Conservation (phyloP, 2,329 filamentous ascomycete genomes). For the Penicillium paneum region DNA sequence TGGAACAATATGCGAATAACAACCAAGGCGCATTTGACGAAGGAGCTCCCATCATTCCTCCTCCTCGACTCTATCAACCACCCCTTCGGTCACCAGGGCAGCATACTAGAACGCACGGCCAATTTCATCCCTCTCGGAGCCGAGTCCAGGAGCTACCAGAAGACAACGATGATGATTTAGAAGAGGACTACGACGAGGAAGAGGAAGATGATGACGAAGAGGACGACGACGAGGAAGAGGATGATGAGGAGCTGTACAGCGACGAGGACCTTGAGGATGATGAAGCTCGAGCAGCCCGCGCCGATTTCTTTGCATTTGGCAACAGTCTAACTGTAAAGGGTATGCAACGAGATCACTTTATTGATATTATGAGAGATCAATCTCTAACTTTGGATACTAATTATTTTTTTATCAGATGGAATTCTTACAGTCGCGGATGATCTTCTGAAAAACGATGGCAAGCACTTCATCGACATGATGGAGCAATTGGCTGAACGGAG, state of each 20-base stretch:
- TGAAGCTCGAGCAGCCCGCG: conserved; percentile 60
- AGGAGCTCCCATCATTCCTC: conserved; percentile 65
- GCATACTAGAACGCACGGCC: conserved; percentile 53
- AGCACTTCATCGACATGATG: conserved; percentile 99
- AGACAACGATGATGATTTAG: conserved; percentile 54
- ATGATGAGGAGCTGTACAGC: conserved; percentile 66
- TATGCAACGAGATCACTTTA: conserved; percentile 35
- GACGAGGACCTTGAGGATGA: conserved; percentile 62
- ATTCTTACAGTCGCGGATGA: conserved; percentile 99
- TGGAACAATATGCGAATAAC: conserved; percentile 94
- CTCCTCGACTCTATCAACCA: conserved; percentile 61
- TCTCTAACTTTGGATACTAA: conserved; percentile 40
- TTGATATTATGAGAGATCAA: conserved; percentile 16
- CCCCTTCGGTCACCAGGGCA: conserved; percentile 54
- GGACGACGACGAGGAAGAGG: conserved; percentile 62
- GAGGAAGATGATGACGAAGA: conserved; percentile 48
- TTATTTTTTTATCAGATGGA: conserved; percentile 60
- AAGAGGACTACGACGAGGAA: conserved; percentile 54
- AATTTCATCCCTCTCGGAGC: conserved; percentile 68
- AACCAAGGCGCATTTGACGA: conserved; percentile 62
- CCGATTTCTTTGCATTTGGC: conserved; percentile 96
- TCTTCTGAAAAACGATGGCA: conserved; percentile 96
- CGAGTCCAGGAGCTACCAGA: conserved; percentile 63
- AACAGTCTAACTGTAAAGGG: conserved; percentile 94
- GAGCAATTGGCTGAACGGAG: conserved; percentile 95